phyloP scores from a whole-genome alignment of 768 basidiomycete species.

The Lentinus tigrinus region DNA sequence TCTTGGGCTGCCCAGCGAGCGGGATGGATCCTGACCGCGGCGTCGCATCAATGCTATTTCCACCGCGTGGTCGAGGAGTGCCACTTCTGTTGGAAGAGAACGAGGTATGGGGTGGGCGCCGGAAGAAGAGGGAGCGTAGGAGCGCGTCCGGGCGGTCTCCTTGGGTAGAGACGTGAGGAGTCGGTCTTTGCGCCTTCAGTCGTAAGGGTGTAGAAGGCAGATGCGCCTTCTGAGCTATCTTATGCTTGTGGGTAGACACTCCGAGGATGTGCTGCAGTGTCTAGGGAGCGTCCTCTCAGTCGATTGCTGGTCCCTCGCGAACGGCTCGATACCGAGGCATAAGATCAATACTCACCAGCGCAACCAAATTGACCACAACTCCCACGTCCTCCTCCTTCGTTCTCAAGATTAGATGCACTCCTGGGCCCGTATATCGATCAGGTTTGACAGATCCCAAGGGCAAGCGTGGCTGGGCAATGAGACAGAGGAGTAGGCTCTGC shows the following conservation, averaged over 20 bases:
- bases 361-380: slow-evolving; percentile 54
- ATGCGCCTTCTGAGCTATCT: slow-evolving; percentile 33
- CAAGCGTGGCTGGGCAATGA: slow-evolving; percentile 41
- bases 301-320: neutral
- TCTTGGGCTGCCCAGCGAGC: slow-evolving; percentile 1
- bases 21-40: slow-evolving; percentile 13
- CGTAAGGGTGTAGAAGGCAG: slow-evolving; percentile 21
- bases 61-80: slow-evolving; percentile 13
- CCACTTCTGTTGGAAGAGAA: slow-evolving; percentile 9
- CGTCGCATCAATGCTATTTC: slow-evolving; percentile 16
- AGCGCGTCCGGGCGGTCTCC: slow-evolving; percentile 18
- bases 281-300: slow-evolving; percentile 33
- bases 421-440: slow-evolving; percentile 9
- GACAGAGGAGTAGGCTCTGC: slow-evolving; percentile 63
- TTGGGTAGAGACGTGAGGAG: slow-evolving; percentile 22
- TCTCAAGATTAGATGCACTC: slow-evolving; percentile 64
- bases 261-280: slow-evolving; percentile 61
- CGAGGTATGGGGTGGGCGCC: slow-evolving; percentile 12
- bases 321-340: slow-evolving; percentile 13
- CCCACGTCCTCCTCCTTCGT: slow-evolving; percentile 64
- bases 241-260: slow-evolving; percentile 54
- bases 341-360: slow-evolving; percentile 45
- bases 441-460: slow-evolving; percentile 5
- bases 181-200: slow-evolving; percentile 11
- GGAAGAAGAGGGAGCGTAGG: slow-evolving; percentile 27